phyloP scores from a whole-genome alignment of 345 rosid genomes.

The Gossypium longicalyx region DNA sequence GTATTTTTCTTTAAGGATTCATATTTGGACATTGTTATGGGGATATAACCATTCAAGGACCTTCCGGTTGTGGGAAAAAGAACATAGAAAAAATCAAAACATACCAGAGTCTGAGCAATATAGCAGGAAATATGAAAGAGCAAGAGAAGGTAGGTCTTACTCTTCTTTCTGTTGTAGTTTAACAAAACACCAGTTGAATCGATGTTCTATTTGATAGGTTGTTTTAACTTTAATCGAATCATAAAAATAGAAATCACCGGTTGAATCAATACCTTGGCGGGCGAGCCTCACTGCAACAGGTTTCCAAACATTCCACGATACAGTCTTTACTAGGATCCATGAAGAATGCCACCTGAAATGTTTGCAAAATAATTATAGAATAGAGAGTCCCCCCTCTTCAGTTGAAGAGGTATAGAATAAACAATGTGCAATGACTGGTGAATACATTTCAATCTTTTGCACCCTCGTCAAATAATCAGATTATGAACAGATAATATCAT shows the following conservation, averaged over 20 bases:
- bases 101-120: not conserved
- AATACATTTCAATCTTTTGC: too few relatives aligned
- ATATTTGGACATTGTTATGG: not conserved
- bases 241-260: not conserved
- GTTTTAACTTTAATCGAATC: too few relatives aligned
- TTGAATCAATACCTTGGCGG: conserved; percentile 49
- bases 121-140: not conserved
- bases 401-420: not conserved
- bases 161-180: not conserved
- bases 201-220: not conserved
- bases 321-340: conserved; percentile 63
- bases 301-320: conserved; percentile 63
- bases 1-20: too few relatives aligned
- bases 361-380: not conserved
- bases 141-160: not conserved
- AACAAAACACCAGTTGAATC: not conserved
- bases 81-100: not conserved
- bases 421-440: not conserved
- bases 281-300: conserved; percentile 61
- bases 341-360: conserved; percentile 63
- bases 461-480: too few relatives aligned
- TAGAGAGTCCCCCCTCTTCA: not conserved
- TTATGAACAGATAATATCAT: too few relatives aligned
- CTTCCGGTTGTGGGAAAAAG: not conserved
- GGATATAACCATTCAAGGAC: not conserved